These are phyloP conservation scores for Pseudoneurospora amorphoporcata DNA, from an alignment of 495 filamentous ascomycete genomes.

Conservation along the genomic window DNA sequence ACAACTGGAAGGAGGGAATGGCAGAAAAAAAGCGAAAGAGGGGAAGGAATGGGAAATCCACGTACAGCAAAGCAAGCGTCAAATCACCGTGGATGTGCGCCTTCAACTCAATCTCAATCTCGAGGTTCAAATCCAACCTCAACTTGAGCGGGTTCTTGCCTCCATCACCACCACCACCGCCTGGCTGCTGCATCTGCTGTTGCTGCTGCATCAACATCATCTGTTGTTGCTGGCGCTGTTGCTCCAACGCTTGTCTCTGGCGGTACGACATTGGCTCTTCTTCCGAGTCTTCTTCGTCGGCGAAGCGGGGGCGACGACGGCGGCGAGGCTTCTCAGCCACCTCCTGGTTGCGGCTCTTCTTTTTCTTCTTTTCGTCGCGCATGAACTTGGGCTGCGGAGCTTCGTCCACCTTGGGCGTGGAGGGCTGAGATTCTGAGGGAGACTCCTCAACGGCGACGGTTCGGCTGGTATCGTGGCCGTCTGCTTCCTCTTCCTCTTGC, in stretches of 20 bases:
- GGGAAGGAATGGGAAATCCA: constrained; percentile 1
- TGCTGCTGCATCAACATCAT: constrained; percentile 13
- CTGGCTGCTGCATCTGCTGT: constrained; percentile 10
- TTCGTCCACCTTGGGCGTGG: constrained; percentile 23
- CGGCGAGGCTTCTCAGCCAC: constrained; percentile 8
- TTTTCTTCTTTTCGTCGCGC: constrained; percentile 16
- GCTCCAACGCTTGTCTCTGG: constrained; percentile 16
- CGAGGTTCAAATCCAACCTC: constrained; percentile 75
- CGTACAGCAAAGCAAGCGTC: constrained; percentile 75
- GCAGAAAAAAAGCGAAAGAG: neutral
- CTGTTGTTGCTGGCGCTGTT: constrained; percentile 15
- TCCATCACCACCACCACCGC: constrained; percentile 31
- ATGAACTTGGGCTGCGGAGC: constrained; percentile 27
- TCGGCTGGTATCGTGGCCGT: constrained; percentile 1
- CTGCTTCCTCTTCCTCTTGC: constrained; percentile 17
- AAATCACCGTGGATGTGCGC: constrained; percentile 88
- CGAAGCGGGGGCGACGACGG: constrained; percentile 3
- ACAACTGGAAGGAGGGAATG: neutral
- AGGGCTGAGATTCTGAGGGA: constrained; percentile 17
- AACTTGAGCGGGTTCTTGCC: constrained; percentile 65
- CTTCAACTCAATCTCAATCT: constrained; percentile 83
- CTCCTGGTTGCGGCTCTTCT: constrained; percentile 8
- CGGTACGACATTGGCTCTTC: constrained; percentile 9
- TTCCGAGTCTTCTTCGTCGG: constrained; percentile 3
- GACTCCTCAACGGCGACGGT: neutral